A percentile compares a stretch with the other conserved stretches of the same genome.
Conservation (phyloP, 352 stramenopile genomes). For the Phytophthora capsici region DNA sequence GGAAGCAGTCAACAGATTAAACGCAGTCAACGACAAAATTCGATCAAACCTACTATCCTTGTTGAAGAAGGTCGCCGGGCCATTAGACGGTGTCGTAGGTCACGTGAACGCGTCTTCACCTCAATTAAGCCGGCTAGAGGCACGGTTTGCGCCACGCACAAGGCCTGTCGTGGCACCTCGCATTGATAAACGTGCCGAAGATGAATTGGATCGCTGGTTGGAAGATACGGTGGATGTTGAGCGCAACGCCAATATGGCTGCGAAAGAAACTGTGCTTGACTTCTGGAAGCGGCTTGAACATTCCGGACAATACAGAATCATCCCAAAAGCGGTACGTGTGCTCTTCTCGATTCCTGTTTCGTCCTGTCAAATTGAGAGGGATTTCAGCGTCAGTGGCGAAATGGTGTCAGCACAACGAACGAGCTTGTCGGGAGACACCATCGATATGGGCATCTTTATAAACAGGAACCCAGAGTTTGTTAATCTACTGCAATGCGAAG, state of each 20-base stretch:
- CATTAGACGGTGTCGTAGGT: background rate
- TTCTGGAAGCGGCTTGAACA: constrained; percentile 19
- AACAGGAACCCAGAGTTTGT: constrained; percentile 23
- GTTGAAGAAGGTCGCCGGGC: constrained; percentile 1
- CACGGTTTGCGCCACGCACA: background rate
- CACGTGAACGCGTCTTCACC: background rate
- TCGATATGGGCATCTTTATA: constrained; percentile 25
- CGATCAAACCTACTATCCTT: constrained; percentile 12
- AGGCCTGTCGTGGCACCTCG: background rate
- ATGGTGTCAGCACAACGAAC: constrained; percentile 11
- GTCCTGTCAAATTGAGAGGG: constrained; percentile 21
- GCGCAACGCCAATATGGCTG: background rate
- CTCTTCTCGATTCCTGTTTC: constrained; percentile 11
- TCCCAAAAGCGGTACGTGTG: constrained; percentile 18
- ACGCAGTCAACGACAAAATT: constrained; percentile 9
- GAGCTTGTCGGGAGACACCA: constrained; percentile 4
- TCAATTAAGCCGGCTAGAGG: background rate
- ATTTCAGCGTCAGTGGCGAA: constrained; percentile 20
- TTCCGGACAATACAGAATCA: constrained; percentile 9
- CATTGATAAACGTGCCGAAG: constrained; percentile 16
- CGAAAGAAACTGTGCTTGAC: constrained; percentile 15
- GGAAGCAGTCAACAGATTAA: constrained; percentile 3
- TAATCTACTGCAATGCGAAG: constrained; percentile 23
- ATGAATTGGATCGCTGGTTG: constrained; percentile 10
- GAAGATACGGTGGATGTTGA: constrained; percentile 13